Evolutionary conservation across 139 green algal species (phyloP).

Genomic region (Pleodorina starrii): DNA sequence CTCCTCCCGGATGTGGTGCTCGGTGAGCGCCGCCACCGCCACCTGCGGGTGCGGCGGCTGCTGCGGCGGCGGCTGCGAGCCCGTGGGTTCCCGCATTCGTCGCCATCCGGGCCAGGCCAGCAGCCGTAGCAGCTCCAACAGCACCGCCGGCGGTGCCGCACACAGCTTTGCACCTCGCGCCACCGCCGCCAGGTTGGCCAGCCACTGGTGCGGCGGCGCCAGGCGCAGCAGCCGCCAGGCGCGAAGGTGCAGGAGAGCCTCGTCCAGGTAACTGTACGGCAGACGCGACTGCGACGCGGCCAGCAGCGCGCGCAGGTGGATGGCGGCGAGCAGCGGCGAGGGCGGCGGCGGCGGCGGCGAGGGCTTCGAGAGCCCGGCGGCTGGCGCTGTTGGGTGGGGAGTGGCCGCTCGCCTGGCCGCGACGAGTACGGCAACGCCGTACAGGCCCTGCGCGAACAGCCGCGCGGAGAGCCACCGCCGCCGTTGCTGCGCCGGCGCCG

Average conservation of each 20-base stretch:
- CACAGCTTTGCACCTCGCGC: not conserved
- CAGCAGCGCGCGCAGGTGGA: conserved; percentile 15
- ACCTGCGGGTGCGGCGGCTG: not conserved
- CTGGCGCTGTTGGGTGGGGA: not conserved
- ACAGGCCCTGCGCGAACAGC: conserved; percentile 26
- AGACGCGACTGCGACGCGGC: not conserved
- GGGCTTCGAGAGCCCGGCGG: too few relatives aligned
- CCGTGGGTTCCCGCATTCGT: not conserved
- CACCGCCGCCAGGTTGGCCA: not conserved
- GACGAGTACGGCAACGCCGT: conserved; percentile 17
- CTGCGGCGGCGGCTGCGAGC: not conserved
- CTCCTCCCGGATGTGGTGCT: not conserved
- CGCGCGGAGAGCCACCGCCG: not conserved
- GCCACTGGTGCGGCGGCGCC: conserved; percentile 11
- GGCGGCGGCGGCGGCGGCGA: not conserved
- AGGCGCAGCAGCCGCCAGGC: conserved; percentile 29
- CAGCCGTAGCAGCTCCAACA: conserved; percentile 24
- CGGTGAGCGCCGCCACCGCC: not conserved
- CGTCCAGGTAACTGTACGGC: conserved; percentile 33
- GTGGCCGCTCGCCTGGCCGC: not conserved
- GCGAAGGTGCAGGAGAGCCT: conserved; percentile 31
- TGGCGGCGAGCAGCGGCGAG: not conserved
- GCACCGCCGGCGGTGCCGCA: not conserved
- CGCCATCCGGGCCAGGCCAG: conserved; percentile 28
- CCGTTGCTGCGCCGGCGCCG: not conserved